phyloP scores from a whole-genome alignment of 345 rosid species.

The Melastoma malabathricum region DNA sequence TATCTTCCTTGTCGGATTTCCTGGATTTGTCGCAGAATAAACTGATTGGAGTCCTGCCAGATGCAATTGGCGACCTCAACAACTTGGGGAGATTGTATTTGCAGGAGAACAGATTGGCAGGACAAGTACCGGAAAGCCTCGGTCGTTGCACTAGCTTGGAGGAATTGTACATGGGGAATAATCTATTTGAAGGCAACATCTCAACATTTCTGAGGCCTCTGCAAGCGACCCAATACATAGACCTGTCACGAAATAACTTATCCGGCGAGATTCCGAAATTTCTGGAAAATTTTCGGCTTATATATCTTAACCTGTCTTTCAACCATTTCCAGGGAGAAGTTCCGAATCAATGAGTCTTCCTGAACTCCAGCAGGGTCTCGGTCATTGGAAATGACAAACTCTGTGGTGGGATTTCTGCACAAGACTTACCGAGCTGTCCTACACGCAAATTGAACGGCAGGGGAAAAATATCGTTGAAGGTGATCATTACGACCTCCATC shows the following conservation, averaged over 20 bases:
- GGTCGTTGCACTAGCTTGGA: constrained; percentile 1
- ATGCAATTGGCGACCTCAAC: constrained; percentile 4
- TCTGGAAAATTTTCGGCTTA: constrained; percentile 5
- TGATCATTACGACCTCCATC: not conserved
- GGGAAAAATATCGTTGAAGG: not conserved
- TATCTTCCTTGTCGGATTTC: constrained; percentile 5
- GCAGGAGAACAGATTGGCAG: constrained; percentile 4
- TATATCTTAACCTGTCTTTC: not conserved
- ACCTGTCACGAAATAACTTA: constrained; percentile 10
- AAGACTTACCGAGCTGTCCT: constrained; percentile 5
- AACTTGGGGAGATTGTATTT: not conserved
- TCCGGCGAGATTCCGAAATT: constrained; percentile 6
- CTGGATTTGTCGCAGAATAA: constrained; percentile 9
- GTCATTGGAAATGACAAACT: too few relatives aligned
- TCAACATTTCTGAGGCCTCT: constrained; percentile 4
- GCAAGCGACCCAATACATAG: constrained; percentile 1
- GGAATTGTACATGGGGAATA: constrained; percentile 1
- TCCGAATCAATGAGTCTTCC: too few relatives aligned
- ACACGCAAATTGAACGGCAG: not conserved
- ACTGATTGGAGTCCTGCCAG: constrained; percentile 10
- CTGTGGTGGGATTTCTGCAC: too few relatives aligned
- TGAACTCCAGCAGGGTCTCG: too few relatives aligned
- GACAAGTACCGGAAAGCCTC: not conserved
- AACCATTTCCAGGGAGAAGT: too few relatives aligned
- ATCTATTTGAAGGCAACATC: not conserved